Percentiles rank a stretch among this genome's conserved stretches.
These are phyloP conservation scores for Cryphonectria naterciae DNA, from an alignment of 2,329 filamentous ascomycete genomes.

Conservation along the genomic window DNA sequence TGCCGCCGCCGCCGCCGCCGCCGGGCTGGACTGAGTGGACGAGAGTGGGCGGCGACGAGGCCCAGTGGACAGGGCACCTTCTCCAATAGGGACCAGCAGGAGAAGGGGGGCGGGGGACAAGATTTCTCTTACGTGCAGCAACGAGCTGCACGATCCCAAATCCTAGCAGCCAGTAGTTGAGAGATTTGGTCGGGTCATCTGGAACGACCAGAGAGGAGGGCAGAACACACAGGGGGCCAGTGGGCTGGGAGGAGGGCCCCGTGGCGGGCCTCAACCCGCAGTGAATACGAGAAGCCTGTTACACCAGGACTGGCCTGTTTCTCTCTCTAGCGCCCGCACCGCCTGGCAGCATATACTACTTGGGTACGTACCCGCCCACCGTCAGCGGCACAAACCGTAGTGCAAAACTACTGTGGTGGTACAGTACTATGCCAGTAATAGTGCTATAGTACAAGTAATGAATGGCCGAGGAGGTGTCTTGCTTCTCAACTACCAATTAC, in stretches of 20 bases:
- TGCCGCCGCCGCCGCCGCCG: neutral
- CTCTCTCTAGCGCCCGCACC: neutral
- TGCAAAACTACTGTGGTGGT: neutral
- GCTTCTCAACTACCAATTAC: neutral
- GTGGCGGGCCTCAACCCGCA: slow-evolving; percentile 9
- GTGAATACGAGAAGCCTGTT: slow-evolving; percentile 1
- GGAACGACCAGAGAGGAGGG: neutral
- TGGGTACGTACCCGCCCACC: neutral
- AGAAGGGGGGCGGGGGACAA: neutral
- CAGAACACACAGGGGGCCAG: slow-evolving; percentile 1
- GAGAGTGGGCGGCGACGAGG: neutral
- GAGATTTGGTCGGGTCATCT: neutral
- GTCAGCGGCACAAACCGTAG: neutral
- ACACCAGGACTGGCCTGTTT: neutral
- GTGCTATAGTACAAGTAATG: neutral
- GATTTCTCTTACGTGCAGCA: slow-evolving; percentile 9
- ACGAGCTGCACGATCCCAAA: slow-evolving; percentile 9
- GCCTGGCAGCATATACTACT: neutral
- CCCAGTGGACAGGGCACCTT: neutral
- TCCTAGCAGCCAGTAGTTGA: neutral
- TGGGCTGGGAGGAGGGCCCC: slow-evolving; percentile 1
- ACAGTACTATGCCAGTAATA: neutral
- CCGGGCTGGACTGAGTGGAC: neutral
- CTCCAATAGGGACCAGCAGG: neutral
- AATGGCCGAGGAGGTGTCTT: neutral